Percentiles rank a stretch among this genome's conserved stretches.
Conservation (phyloP, 495 filamentous ascomycete genomes). For the Saxophila tyrrhenica region DNA sequence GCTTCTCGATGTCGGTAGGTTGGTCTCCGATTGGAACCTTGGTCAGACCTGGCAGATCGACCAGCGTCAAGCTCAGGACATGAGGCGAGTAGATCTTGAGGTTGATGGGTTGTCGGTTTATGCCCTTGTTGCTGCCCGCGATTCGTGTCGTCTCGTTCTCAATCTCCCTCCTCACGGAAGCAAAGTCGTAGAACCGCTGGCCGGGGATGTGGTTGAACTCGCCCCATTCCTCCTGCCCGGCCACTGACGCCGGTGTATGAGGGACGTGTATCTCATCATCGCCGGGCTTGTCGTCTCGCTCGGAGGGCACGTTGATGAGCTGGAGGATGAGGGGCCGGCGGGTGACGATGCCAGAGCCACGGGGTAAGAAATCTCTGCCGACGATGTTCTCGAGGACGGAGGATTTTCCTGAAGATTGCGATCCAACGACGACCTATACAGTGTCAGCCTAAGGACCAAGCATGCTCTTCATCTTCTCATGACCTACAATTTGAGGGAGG, state of each 20-base stretch:
- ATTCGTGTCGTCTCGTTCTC: conserved; percentile 93
- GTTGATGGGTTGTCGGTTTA: conserved; percentile 95
- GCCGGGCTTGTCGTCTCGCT: conserved; percentile 57
- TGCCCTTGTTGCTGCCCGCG: conserved; percentile 95
- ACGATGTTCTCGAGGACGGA: conserved; percentile 99
- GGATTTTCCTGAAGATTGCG: conserved; percentile 98
- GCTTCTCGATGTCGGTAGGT: conserved; percentile 96
- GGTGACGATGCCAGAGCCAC: conserved; percentile 94
- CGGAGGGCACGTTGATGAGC: conserved; percentile 91
- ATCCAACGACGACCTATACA: conserved; percentile 86
- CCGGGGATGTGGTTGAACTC: conserved; percentile 93
- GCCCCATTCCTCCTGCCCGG: conserved; percentile 75
- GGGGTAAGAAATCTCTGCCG: conserved; percentile 89
- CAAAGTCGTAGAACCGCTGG: conserved; percentile 84
- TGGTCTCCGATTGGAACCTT: conserved; percentile 98
- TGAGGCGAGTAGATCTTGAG: conserved; percentile 97
- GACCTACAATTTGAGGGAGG: conserved; percentile 88
- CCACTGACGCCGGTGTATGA: conserved; percentile 58
- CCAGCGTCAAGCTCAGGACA: conserved; percentile 90
- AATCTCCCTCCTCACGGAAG: conserved; percentile 87
- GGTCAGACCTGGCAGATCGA: conserved; percentile 90
- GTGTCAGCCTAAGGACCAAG: conserved; percentile 1
- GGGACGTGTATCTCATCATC: conserved; percentile 52
- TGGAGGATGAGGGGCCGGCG: conserved; percentile 89
- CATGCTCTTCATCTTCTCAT: not conserved